phyloP scores from a whole-genome alignment of 2,329 filamentous ascomycete genomes.

The Fusarium burgessii region DNA sequence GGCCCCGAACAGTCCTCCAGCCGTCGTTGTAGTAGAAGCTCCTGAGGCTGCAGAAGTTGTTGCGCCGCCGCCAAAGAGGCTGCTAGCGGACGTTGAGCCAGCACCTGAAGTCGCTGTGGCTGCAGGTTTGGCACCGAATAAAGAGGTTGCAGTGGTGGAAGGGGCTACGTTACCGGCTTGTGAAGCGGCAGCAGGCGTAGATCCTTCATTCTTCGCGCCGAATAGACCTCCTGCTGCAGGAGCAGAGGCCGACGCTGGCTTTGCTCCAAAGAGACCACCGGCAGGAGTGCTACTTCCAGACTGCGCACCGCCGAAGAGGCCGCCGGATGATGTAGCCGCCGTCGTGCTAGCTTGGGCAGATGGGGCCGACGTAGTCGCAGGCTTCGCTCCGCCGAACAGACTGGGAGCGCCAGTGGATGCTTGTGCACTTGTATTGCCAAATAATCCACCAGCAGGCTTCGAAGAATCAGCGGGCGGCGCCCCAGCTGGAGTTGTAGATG shows the following conservation, averaged over 20 bases:
- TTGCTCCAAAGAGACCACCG: constrained; percentile 51
- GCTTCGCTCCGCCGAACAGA: constrained; percentile 49
- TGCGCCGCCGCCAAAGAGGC: constrained; percentile 52
- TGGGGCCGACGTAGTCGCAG: constrained; percentile 40
- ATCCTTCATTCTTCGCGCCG: constrained; percentile 43
- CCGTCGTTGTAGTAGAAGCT: constrained; percentile 47
- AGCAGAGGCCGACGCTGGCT: constrained; percentile 46
- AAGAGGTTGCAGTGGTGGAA: constrained; percentile 40
- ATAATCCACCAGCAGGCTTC: constrained; percentile 45
- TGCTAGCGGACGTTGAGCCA: constrained; percentile 51
- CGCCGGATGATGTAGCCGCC: constrained; percentile 34
- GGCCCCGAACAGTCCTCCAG: constrained; percentile 50
- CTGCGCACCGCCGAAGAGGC: constrained; percentile 53
- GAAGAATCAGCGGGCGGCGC: constrained; percentile 60
- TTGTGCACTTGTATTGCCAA: constrained; percentile 40
- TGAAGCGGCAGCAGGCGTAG: constrained; percentile 32
- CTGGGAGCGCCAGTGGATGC: constrained; percentile 38
- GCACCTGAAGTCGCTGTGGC: constrained; percentile 50
- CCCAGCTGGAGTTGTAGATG: constrained; percentile 68
- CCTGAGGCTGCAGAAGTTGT: constrained; percentile 47
- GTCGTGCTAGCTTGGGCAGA: constrained; percentile 35
- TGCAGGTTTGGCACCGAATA: constrained; percentile 59
- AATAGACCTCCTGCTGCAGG: constrained; percentile 42
- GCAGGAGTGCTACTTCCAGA: constrained; percentile 47
- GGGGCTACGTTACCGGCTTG: constrained; percentile 40